Conservation (phyloP, 345 rosid species). For the Populus alba region DNA sequence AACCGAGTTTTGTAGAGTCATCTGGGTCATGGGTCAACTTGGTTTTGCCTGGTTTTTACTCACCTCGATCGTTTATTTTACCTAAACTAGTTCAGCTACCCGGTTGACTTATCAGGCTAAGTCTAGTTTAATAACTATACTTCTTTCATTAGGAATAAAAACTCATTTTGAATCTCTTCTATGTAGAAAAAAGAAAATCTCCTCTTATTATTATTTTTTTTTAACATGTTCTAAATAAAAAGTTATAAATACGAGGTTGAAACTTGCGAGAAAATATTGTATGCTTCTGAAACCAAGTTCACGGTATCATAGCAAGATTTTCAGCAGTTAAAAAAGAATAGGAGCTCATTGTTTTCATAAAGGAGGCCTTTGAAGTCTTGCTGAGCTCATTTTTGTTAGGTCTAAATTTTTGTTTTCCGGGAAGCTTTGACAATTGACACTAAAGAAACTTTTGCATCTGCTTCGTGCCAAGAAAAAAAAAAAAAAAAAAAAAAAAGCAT, state of each 20-base stretch:
- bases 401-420: background rate
- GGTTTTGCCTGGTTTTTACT: too few species aligned
- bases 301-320: conserved; percentile 1
- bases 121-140: too few species aligned
- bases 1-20: too few species aligned
- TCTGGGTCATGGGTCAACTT: too few species aligned
- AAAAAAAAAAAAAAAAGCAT: background rate
- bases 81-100: too few species aligned
- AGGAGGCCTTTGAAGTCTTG: background rate
- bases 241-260: background rate
- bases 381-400: background rate
- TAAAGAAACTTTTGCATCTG: background rate
- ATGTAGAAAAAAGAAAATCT: too few species aligned
- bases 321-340: background rate
- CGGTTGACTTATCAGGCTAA: too few species aligned
- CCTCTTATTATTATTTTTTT: too few species aligned
- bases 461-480: background rate
- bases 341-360: background rate
- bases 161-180: too few species aligned
- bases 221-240: too few species aligned
- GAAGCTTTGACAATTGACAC: background rate
- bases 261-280: background rate
- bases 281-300: background rate
- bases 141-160: too few species aligned
- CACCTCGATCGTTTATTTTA: too few species aligned